Conservation (phyloP, 768 basidiomycete species). For the Leucocoprinus birnbaumii region DNA sequence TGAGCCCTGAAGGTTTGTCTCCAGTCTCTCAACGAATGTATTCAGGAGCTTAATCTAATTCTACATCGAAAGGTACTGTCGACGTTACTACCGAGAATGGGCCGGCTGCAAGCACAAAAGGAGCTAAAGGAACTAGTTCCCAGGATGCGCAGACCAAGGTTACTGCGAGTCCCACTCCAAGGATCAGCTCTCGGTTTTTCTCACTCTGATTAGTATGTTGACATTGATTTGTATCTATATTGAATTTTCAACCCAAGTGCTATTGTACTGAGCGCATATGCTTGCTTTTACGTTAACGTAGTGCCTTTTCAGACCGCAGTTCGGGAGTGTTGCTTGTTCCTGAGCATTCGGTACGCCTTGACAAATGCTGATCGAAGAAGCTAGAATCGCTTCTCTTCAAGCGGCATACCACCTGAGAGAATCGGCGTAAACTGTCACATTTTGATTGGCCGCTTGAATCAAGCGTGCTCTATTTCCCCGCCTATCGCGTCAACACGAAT, state of each 20-base stretch:
- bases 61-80: slow-evolving; percentile 33
- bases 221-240: too few relatives aligned
- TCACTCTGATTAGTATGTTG: slow-evolving; percentile 2
- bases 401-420: slow-evolving; percentile 8
- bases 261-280: too few relatives aligned
- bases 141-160: slow-evolving; percentile 1
- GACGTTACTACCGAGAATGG: slow-evolving; percentile 60
- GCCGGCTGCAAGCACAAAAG: slow-evolving; percentile 30
- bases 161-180: slow-evolving; percentile 2
- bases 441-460: background rate
- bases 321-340: background rate
- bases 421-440: slow-evolving; percentile 2
- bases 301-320: too few relatives aligned
- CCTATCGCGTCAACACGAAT: slow-evolving; percentile 6
- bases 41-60: background rate
- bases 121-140: background rate
- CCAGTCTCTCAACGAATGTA: background rate
- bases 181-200: slow-evolving; percentile 5
- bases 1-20: slow-evolving; percentile 46
- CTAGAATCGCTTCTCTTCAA: background rate
- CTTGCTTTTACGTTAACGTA: too few relatives aligned
- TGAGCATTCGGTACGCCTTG: background rate
- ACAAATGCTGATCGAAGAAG: background rate
- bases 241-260: too few relatives aligned
- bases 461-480: background rate